Conservation (phyloP, 1,284 basidiomycete species). For the Cronartium quercuum region DNA sequence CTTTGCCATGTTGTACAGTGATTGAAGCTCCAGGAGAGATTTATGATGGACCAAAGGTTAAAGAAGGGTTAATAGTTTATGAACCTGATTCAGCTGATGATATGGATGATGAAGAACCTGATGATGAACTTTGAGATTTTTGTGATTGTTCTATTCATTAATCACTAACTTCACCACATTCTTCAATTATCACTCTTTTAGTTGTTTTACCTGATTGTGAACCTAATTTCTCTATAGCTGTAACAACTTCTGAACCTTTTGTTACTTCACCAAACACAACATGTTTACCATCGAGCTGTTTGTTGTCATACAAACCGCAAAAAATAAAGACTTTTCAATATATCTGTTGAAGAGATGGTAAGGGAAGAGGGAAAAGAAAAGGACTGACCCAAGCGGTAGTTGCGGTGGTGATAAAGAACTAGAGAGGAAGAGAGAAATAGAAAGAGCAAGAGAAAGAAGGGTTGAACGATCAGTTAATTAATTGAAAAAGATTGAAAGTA, state of each 20-base stretch:
- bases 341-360: neutral
- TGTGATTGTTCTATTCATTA: neutral
- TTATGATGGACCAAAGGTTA: slow-evolving; percentile 28
- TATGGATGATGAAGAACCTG: slow-evolving; percentile 27
- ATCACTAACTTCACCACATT: slow-evolving; percentile 9
- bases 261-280: slow-evolving; percentile 16
- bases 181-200: slow-evolving; percentile 1
- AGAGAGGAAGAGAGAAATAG: neutral
- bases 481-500: neutral
- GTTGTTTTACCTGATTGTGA: slow-evolving; percentile 11
- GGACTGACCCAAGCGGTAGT: slow-evolving; percentile 26
- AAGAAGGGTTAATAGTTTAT: slow-evolving; percentile 9
- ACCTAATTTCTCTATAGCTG: slow-evolving; percentile 12
- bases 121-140: slow-evolving; percentile 11
- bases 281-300: slow-evolving; percentile 15
- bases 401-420: slow-evolving; percentile 34
- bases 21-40: slow-evolving; percentile 34
- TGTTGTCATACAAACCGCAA: neutral
- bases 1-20: neutral
- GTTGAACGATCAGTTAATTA: neutral
- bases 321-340: neutral
- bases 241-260: slow-evolving; percentile 15
- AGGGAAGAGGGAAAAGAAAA: neutral
- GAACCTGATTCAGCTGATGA: slow-evolving; percentile 34
- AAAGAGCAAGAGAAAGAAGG: neutral